These are phyloP conservation scores for Lentinus tigrinus DNA, from an alignment of 768 basidiomycete genomes.

Conservation along the genomic window DNA sequence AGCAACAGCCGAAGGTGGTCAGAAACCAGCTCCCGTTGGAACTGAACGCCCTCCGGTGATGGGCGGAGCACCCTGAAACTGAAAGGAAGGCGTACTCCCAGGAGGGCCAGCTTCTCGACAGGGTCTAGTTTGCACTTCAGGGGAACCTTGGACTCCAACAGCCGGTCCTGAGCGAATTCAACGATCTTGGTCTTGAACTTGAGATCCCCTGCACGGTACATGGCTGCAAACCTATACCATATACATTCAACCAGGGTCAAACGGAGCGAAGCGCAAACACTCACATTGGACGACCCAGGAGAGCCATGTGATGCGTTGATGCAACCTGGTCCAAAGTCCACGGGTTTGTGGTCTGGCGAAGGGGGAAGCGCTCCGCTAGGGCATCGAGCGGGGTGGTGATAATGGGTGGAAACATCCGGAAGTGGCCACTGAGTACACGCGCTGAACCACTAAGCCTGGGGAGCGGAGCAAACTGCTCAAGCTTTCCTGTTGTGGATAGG, in stretches of 20 bases:
- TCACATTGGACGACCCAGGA: slow-evolving; percentile 28
- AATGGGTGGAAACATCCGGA: slow-evolving; percentile 15
- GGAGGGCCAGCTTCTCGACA: slow-evolving; percentile 1
- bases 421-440: slow-evolving; percentile 3
- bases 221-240: not conserved
- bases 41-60: not conserved
- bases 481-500: slow-evolving; percentile 21
- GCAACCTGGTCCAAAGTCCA: slow-evolving; percentile 18
- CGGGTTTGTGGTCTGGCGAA: not conserved
- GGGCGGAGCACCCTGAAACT: slow-evolving; percentile 20
- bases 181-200: slow-evolving; percentile 7
- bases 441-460: not conserved
- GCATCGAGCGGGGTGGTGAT: slow-evolving; percentile 26
- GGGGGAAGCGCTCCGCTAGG: slow-evolving; percentile 16
- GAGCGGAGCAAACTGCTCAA: slow-evolving; percentile 10
- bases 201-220: slow-evolving; percentile 2
- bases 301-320: slow-evolving; percentile 17
- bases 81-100: slow-evolving; percentile 26
- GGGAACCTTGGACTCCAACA: not conserved
- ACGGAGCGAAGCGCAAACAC: slow-evolving; percentile 2
- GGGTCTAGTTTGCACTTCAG: not conserved
- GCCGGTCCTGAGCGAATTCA: slow-evolving; percentile 7
- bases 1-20: slow-evolving; percentile 32
- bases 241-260: not conserved
- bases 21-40: slow-evolving; percentile 29